Conservation (phyloP, 495 filamentous ascomycete species). For the Penicillium malachiteum region DNA sequence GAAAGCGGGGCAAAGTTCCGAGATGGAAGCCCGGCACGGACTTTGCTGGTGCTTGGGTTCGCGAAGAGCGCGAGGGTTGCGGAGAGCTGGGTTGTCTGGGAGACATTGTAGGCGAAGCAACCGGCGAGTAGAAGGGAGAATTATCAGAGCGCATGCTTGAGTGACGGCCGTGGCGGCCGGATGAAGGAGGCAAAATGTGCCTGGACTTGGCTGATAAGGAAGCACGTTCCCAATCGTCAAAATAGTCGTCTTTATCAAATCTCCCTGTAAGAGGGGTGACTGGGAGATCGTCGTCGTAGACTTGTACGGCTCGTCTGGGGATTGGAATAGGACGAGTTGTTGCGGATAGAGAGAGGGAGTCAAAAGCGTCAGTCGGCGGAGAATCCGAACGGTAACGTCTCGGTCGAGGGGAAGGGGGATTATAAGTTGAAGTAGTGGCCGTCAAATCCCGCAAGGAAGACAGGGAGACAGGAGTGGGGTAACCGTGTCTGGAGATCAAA, state of each 20-base stretch:
- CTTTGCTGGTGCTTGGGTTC: conserved; percentile 30
- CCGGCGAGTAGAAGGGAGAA: conserved; percentile 38
- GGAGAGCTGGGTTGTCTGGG: conserved; percentile 37
- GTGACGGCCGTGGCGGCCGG: conserved; percentile 14
- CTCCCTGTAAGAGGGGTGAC: conserved; percentile 47
- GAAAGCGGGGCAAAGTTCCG: conserved; percentile 46
- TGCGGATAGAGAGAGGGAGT: conserved; percentile 30
- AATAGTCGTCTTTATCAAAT: conserved; percentile 39
- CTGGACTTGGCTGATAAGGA: conserved; percentile 24
- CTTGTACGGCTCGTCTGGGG: conserved; percentile 26
- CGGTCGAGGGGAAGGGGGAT: conserved; percentile 40
- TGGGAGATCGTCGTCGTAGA: conserved; percentile 38
- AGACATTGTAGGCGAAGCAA: conserved; percentile 38
- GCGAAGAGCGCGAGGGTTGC: conserved; percentile 29
- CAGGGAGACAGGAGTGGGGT: conserved; percentile 60
- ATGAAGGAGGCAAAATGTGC: conserved; percentile 8
- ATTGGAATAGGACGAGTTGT: conserved; percentile 44
- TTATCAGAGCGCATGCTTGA: conserved; percentile 40
- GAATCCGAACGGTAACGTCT: conserved; percentile 16
- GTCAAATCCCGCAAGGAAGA: conserved; percentile 71
- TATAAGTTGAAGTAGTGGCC: conserved; percentile 64
- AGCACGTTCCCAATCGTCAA: conserved; percentile 36
- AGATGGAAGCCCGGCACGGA: conserved; percentile 39
- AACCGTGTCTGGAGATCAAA: conserved; percentile 48
- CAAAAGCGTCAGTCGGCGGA: conserved; percentile 25